Percentiles rank a stretch among this genome's conserved stretches.
phyloP scores from a whole-genome alignment of 225 moss, liverwort and hornwort genomes.

The Thuidium tamariscinum region DNA sequence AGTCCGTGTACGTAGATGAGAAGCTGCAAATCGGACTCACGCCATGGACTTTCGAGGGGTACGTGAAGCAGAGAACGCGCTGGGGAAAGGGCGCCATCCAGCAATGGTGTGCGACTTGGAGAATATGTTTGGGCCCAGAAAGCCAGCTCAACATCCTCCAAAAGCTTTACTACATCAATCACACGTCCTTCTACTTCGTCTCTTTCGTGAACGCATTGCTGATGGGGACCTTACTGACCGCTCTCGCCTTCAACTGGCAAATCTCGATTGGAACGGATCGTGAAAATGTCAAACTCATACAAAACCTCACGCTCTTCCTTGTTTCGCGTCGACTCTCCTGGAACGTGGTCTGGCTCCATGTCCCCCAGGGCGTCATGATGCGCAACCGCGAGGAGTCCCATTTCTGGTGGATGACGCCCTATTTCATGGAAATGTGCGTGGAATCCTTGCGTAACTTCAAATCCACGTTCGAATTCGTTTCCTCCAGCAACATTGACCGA shows the following conservation, averaged over 20 bases:
- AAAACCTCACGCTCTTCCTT: background rate
- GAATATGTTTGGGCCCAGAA: background rate
- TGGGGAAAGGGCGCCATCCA: conserved; percentile 6
- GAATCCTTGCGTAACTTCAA: background rate
- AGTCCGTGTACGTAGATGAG: background rate
- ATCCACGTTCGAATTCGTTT: background rate
- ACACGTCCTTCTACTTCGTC: conserved; percentile 6
- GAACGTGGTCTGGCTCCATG: background rate
- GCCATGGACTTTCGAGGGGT: conserved; percentile 12
- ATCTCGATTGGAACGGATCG: background rate
- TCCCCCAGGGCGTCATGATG: background rate
- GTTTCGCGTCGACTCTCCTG: background rate
- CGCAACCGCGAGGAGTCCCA: conserved; percentile 3
- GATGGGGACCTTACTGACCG: background rate
- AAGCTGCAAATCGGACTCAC: conserved; percentile 13
- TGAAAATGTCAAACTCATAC: background rate
- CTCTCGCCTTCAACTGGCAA: background rate
- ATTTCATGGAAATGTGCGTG: background rate
- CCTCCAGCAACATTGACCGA: conserved; percentile 3
- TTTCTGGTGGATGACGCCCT: conserved; percentile 12
- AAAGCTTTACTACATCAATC: background rate
- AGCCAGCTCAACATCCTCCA: background rate
- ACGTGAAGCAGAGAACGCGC: background rate
- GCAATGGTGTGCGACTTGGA: background rate
- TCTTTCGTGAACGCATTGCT: background rate